Conservation (phyloP, 2,329 filamentous ascomycete species). For the Neospermospora avenae region DNA sequence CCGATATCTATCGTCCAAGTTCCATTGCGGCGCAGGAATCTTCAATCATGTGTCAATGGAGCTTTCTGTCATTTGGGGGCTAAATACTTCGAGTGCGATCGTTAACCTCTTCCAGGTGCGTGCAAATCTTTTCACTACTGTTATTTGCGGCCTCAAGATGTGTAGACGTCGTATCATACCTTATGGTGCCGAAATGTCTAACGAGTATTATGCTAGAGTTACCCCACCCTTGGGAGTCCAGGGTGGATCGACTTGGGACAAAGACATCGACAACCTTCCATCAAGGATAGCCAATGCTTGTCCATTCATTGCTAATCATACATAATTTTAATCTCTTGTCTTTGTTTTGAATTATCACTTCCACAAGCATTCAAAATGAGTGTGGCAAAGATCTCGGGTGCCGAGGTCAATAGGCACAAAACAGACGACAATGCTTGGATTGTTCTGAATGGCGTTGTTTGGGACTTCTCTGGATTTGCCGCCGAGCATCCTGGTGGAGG, state of each 20-base stretch:
- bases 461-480: slow-evolving; percentile 62
- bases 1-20: background rate
- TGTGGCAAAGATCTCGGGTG: background rate
- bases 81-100: too few relatives aligned
- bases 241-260: too few relatives aligned
- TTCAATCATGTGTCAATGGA: background rate
- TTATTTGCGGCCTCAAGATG: too few relatives aligned
- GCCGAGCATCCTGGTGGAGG: slow-evolving; percentile 57
- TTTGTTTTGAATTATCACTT: background rate
- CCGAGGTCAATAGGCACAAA: slow-evolving; percentile 6
- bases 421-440: slow-evolving; percentile 54
- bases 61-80: too few relatives aligned
- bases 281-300: background rate
- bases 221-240: too few relatives aligned
- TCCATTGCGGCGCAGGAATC: background rate
- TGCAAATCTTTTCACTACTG: too few relatives aligned
- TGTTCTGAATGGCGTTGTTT: slow-evolving; percentile 64
- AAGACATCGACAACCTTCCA: too few relatives aligned
- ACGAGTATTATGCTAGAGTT: too few relatives aligned
- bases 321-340: background rate
- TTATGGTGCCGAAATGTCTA: too few relatives aligned
- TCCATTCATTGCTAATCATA: background rate
- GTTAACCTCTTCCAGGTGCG: too few relatives aligned
- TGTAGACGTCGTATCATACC: too few relatives aligned
- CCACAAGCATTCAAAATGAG: background rate